These are phyloP conservation scores for Xylaria digitata DNA, from an alignment of 2,329 filamentous ascomycete species.

Conservation along the genomic window DNA sequence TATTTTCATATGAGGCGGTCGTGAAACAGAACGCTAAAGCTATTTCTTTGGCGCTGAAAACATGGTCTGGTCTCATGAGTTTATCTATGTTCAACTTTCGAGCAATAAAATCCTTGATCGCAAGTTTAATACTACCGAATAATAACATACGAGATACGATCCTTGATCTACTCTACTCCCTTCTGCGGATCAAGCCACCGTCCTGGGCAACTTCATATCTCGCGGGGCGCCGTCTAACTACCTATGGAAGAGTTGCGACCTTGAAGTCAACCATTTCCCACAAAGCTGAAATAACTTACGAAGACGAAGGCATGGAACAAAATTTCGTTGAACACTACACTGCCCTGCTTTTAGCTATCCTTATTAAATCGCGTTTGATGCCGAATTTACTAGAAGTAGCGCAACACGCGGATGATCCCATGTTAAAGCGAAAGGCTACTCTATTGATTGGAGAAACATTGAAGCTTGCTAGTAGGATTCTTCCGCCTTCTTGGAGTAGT, in stretches of 20 bases:
- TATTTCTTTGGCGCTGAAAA: constrained; percentile 90
- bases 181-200: constrained; percentile 89
- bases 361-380: constrained; percentile 84
- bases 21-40: constrained; percentile 90
- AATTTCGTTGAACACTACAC: constrained; percentile 96
- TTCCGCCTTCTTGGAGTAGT: constrained; percentile 85
- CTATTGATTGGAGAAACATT: constrained; percentile 90
- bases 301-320: constrained; percentile 77
- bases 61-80: constrained; percentile 91
- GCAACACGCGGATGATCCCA: constrained; percentile 73
- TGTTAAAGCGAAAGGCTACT: constrained; percentile 87
- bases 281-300: constrained; percentile 63
- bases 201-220: constrained; percentile 97
- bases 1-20: constrained; percentile 67
- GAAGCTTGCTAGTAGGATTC: constrained; percentile 85
- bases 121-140: constrained; percentile 70
- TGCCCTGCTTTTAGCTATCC: constrained; percentile 83
- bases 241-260: constrained; percentile 93
- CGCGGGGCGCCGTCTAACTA: constrained; percentile 90
- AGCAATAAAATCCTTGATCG: constrained; percentile 81
- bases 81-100: constrained; percentile 90
- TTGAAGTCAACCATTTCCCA: constrained; percentile 70
- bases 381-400: constrained; percentile 71
- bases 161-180: constrained; percentile 83
- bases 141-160: constrained; percentile 76